Evolutionary conservation across 2,329 filamentous ascomycete genomes (phyloP).

Genomic region (Coccinonectria pachysandricola): DNA sequence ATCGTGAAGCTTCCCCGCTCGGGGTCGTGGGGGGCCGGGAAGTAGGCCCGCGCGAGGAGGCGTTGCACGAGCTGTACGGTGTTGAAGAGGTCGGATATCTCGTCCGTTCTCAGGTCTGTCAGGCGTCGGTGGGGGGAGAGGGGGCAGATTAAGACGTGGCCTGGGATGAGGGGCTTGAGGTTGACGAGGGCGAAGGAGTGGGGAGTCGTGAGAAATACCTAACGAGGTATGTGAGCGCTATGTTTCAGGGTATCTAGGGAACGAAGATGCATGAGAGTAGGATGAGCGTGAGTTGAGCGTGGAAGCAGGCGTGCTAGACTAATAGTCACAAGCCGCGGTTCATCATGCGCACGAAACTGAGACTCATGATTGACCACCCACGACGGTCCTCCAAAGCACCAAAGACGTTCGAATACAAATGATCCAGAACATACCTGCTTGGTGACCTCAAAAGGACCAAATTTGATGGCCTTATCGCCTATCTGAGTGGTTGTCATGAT

Average conservation of each 20-base stretch:
- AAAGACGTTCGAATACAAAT: too few species aligned
- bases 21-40: conserved; percentile 36
- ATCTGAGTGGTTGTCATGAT: conserved; percentile 22
- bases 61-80: conserved; percentile 73
- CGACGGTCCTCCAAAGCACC: too few species aligned
- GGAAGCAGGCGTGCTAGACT: too few species aligned
- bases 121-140: conserved; percentile 59
- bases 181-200: conserved; percentile 86
- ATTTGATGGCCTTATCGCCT: conserved; percentile 39
- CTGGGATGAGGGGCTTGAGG: conserved; percentile 85
- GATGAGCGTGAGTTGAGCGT: too few species aligned
- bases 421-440: conserved; percentile 50
- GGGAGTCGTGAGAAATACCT: conserved; percentile 81
- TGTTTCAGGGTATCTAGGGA: too few species aligned
- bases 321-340: too few species aligned
- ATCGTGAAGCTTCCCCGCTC: conserved; percentile 75
- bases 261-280: background rate
- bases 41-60: conserved; percentile 56
- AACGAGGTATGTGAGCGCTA: too few species aligned
- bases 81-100: conserved; percentile 75
- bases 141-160: conserved; percentile 86
- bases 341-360: too few species aligned
- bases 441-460: conserved; percentile 69
- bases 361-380: too few species aligned
- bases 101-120: conserved; percentile 58